Base-by-base conservation (phyloP, 208 protist species). In the Wallacemonas sp. region DNA sequence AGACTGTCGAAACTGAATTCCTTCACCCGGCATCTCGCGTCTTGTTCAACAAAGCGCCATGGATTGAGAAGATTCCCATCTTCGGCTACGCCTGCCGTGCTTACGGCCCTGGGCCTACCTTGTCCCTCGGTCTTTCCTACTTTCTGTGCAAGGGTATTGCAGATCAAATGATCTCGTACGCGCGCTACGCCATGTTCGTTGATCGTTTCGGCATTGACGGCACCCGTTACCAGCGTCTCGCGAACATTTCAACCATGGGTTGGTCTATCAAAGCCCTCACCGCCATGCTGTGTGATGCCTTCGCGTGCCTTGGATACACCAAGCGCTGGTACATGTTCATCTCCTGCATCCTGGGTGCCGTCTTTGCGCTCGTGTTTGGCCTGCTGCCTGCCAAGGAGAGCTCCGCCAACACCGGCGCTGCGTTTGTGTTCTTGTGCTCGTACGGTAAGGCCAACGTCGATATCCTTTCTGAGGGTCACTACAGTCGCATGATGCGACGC, bases 391-490 rank as follows among this genome's bases (percentile, higher is more conserved):
- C 53, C n/a, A 77, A 69, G 62, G 28, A 46, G 34, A 63, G 31
- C 24, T 78, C 72, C 44, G 83, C 75, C 26, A 42, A 78, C 17
- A 58, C 62, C 8, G 83, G 66, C 6, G 62, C 33, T 19, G 75
- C 60, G 17, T 70, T 90, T 30, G 69, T 88, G 66, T 88, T 90
- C 58, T 59, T 90, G 14, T 77, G 70, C 14, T 56, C 46, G 24
- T 88, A 72, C 39, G 69, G 79, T 44, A 88, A 81, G 66, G 77
- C 80, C 21, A 86, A 84, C 58, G 68, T 93, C 45, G 86, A 93
- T 61, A 86, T 90, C 53, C 77, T 93, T 8, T 86, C 81, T 4
- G 74, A 93, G 64, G 86, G 86, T 26, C 80, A 85, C 62, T 93
- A 93, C 83, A 90, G 79, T 31, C 78, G 82, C 15, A 53, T 90